These are phyloP conservation scores for Monosporozyma servazzii DNA, from an alignment of 805 yeast genomes.

Conservation along the genomic window DNA sequence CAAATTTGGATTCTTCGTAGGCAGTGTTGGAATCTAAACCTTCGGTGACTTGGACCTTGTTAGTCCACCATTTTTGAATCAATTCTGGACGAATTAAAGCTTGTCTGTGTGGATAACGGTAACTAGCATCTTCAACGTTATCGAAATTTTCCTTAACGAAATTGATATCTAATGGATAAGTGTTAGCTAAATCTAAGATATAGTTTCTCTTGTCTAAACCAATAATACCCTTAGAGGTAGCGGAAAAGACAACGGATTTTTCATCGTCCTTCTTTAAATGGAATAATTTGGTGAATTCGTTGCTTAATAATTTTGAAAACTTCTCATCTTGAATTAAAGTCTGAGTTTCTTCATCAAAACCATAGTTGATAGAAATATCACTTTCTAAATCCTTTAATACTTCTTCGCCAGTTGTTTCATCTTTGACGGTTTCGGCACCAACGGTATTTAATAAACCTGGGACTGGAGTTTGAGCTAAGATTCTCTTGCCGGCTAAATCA, in stretches of 20 bases:
- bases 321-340: constrained; percentile 41
- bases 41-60: constrained; percentile 42
- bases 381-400: constrained; percentile 29
- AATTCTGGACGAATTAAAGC: constrained; percentile 79
- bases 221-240: constrained; percentile 73
- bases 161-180: constrained; percentile 76
- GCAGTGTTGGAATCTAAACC: constrained; percentile 27
- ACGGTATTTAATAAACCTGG: constrained; percentile 57
- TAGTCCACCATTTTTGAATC: constrained; percentile 80
- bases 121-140: constrained; percentile 29
- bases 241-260: constrained; percentile 51
- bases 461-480: constrained; percentile 89
- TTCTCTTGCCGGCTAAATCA: constrained; percentile 82
- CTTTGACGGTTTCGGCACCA: constrained; percentile 33
- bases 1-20: constrained; percentile 36
- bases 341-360: constrained; percentile 54
- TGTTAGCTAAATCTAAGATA: constrained; percentile 71
- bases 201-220: constrained; percentile 84
- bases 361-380: constrained; percentile 56
- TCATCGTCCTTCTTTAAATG: constrained; percentile 49
- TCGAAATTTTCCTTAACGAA: constrained; percentile 55
- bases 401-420: constrained; percentile 35
- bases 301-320: constrained; percentile 47
- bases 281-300: constrained; percentile 56
- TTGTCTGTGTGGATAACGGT: constrained; percentile 76